These are phyloP conservation scores for Anethum foeniculum DNA, from an alignment of 140 eudicot species.

Conservation along the genomic window DNA sequence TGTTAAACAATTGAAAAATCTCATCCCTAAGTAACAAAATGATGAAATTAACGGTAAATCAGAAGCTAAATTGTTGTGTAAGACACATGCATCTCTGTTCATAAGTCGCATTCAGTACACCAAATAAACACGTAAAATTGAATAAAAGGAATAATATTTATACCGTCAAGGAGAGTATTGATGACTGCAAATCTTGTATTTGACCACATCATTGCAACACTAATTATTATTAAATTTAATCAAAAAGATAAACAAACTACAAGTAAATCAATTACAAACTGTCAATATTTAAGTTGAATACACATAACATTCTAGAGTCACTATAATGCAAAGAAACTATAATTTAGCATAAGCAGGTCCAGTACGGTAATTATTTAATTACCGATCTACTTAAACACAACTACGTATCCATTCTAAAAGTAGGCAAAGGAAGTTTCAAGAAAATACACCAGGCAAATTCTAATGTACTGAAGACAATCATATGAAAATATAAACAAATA, in stretches of 20 bases:
- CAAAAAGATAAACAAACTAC: no score
- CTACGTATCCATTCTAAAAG: no score
- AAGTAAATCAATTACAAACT: background rate
- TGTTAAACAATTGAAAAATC: background rate
- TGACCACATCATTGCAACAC: background rate
- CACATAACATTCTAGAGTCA: no score
- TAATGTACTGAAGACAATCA: background rate
- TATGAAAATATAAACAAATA: background rate
- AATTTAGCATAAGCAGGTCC: no score
- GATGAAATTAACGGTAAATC: background rate
- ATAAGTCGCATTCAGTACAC: background rate
- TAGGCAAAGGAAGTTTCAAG: no score
- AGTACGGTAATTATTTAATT: no score
- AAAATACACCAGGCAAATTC: no score
- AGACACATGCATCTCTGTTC: background rate
- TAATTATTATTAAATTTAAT: background rate
- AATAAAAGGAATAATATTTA: background rate
- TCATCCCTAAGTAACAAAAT: background rate
- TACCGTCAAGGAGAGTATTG: background rate
- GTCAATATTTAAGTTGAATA: no score
- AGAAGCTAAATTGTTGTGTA: background rate
- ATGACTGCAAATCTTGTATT: background rate
- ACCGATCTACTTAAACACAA: no score
- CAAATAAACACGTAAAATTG: background rate
- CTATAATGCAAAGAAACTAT: no score